Evolutionary conservation across 2,329 filamentous ascomycete genomes (phyloP).

Genomic region (Elsinoe australis): DNA sequence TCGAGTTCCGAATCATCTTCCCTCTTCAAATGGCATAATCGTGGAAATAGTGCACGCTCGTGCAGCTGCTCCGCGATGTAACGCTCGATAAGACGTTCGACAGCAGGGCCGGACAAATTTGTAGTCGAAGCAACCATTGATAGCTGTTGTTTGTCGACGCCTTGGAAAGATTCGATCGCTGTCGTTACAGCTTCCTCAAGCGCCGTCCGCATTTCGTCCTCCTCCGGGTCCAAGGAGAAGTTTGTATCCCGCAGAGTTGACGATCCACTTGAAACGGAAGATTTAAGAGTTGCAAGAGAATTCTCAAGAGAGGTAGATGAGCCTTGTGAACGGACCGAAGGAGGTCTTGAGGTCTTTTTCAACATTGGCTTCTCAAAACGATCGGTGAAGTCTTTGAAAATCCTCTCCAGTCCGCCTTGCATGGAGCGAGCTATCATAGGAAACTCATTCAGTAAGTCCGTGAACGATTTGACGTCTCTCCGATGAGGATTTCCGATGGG

Average conservation of each 20-base stretch:
- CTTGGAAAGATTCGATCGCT: slow-evolving; percentile 91
- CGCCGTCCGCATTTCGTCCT: slow-evolving; percentile 79
- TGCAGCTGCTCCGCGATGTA: slow-evolving; percentile 93
- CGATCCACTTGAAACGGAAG: slow-evolving; percentile 32
- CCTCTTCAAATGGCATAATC: slow-evolving; percentile 67
- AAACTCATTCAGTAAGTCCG: slow-evolving; percentile 81
- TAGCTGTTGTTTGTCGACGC: slow-evolving; percentile 90
- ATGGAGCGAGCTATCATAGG: slow-evolving; percentile 95
- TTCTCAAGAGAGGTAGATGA: slow-evolving; percentile 26
- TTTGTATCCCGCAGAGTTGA: slow-evolving; percentile 44
- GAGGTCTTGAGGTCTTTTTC: slow-evolving; percentile 29
- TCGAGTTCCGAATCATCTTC: slow-evolving; percentile 83
- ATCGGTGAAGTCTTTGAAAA: slow-evolving; percentile 82
- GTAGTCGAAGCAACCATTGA: slow-evolving; percentile 88
- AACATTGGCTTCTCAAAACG: slow-evolving; percentile 81
- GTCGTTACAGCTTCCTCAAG: slow-evolving; percentile 87
- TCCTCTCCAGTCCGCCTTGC: slow-evolving; percentile 79
- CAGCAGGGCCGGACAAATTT: slow-evolving; percentile 81
- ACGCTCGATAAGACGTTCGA: slow-evolving; percentile 89
- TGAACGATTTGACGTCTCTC: slow-evolving; percentile 86
- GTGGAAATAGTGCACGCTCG: slow-evolving; percentile 71
- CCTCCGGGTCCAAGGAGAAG: slow-evolving; percentile 73
- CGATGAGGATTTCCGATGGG: slow-evolving; percentile 52
- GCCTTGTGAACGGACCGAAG: slow-evolving; percentile 31
- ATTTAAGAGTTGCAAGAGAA: slow-evolving; percentile 30